Conservation (phyloP, 73 alveolate species). For the Tetrahymena elliotti region DNA sequence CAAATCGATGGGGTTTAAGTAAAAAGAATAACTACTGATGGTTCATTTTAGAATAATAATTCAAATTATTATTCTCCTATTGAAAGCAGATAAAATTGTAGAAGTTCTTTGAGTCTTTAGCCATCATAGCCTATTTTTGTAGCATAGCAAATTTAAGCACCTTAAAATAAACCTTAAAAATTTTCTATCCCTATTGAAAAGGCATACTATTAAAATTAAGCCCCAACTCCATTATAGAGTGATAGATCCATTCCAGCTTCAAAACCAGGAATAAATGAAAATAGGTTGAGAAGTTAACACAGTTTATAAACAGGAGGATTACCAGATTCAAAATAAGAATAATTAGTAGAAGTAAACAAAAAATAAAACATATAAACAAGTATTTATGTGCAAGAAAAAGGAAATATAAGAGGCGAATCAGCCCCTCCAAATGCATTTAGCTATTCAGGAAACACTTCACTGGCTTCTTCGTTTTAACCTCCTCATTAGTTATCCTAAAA, state of each 20-base stretch:
- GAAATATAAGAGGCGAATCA: background rate
- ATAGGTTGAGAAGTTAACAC: background rate
- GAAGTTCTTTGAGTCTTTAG: background rate
- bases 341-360: background rate
- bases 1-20: background rate
- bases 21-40: background rate
- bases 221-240: background rate
- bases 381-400: background rate
- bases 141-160: background rate
- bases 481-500: background rate
- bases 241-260: background rate
- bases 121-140: background rate
- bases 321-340: background rate
- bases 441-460: background rate
- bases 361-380: background rate
- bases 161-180: background rate
- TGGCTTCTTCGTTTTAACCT: background rate
- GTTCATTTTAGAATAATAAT: background rate
- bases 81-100: background rate
- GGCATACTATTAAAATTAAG: background rate
- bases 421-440: background rate
- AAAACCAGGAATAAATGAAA: background rate
- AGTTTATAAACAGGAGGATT: background rate
- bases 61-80: background rate
- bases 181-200: background rate